A percentile compares a stretch with the other conserved stretches of the same genome.
These are phyloP conservation scores for Zygosaccharomyces pseudobailii DNA, from an alignment of 1,139 yeast genomes.

Conservation along the genomic window DNA sequence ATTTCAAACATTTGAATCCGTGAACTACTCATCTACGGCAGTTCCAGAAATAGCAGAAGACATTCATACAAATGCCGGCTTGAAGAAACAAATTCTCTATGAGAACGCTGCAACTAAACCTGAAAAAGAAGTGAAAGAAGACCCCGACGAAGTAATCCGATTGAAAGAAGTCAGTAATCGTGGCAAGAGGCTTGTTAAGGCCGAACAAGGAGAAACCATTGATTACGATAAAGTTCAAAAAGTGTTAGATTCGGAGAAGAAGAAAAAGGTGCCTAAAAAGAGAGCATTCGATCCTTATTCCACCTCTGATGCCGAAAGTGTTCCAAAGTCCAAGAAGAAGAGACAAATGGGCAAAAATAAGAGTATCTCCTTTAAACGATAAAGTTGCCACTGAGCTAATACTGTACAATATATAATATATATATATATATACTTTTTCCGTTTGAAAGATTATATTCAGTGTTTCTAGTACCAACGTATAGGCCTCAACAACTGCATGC, in stretches of 20 bases:
- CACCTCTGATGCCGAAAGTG: conserved; percentile 37
- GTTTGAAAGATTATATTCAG: neutral
- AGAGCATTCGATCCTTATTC: conserved; percentile 60
- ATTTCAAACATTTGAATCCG: conserved; percentile 8
- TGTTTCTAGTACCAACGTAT: neutral
- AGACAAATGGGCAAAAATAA: conserved; percentile 43
- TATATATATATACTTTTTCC: neutral
- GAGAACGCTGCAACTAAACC: neutral
- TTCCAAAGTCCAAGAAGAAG: conserved; percentile 50
- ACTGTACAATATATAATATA: conserved; percentile 8
- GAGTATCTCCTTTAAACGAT: conserved; percentile 45
- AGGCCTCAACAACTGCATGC: conserved; percentile 70
- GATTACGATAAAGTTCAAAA: conserved; percentile 50
- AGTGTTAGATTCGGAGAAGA: conserved; percentile 35
- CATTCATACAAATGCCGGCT: too few relatives aligned
- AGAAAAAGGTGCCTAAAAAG: conserved; percentile 37
- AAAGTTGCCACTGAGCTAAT: neutral
- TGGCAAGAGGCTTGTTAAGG: conserved; percentile 15
- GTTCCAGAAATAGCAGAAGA: neutral
- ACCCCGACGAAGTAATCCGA: conserved; percentile 50
- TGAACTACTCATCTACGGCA: conserved; percentile 1
- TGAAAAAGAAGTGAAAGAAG: conserved; percentile 14
- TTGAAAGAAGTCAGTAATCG: conserved; percentile 35
- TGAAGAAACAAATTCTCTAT: neutral
- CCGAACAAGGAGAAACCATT: conserved; percentile 31